Base-by-base conservation (phyloP, 2,329 filamentous ascomycete species). In the Pezicula neosporulosa region DNA sequence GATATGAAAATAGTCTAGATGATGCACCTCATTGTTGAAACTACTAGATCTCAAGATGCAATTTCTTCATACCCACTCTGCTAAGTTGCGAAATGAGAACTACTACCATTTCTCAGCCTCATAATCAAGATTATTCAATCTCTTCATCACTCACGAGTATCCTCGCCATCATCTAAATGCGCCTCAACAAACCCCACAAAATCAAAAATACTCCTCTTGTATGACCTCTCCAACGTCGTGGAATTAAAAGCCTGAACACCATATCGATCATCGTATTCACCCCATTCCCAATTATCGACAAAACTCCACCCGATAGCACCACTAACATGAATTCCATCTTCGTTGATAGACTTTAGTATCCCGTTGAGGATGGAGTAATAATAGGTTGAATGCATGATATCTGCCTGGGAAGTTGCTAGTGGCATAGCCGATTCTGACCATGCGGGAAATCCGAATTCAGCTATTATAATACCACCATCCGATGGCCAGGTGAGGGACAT, bases 151-250 rank as follows among this genome's bases (percentile, higher is more conserved):
- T n/a, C n/a, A n/a, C n/a, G n/a, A n/a, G 21, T 21, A 21, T 5
- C 21, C 21, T 21, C 5, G 3, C 21, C 21, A 21, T 21, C 21
- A 3, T 21, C 21, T 5, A 21, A 21, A 21, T 21, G 21, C 3
- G 21, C 21, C 21, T 21, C 21, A 21, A 37, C 6, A 6, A 37
- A 37, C 3, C 16, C 35, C 4, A 37, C 35, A 16, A 37, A 37
- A 49, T 82, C 78, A 58, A 82, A 82, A 57, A 82, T 80, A 46
- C 77, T 81, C 68, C 78, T 79, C 68, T 82, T 83, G 48, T 75
- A 82, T 37, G 68, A 62, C 21, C 78, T 63, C 54, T 74, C 68
- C 61, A 77, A 72, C 3, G 73, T 78, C 3, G 77, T 80, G 4
- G 72, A 67, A 55, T 82, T 80, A 2, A 83, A 77, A 1, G 71